Evolutionary conservation across 2,329 filamentous ascomycete species (phyloP), one percentile per base, ranked within the genome.

Genomic region (Epichloe amarillans): DNA sequence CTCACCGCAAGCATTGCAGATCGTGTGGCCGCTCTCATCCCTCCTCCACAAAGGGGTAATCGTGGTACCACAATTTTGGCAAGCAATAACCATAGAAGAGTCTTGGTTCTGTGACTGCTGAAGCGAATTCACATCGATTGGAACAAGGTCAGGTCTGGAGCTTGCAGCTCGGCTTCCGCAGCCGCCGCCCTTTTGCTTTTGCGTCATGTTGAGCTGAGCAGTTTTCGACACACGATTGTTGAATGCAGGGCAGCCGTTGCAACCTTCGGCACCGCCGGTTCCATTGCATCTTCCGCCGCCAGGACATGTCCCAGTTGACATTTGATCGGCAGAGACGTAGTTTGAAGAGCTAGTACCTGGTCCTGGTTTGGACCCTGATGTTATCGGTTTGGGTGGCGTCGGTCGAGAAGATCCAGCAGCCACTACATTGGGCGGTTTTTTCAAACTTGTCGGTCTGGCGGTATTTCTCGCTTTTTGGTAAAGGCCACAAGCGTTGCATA

Each of bases 1-100:
- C 84, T 64, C 77, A 95, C 89, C 93, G 72, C 93, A 98, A 48
- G 93, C 93, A 68, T 98, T 98, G 72, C 93, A 98, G 56, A 98
- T 98, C 5, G 91, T 95, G 69, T 96, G 90, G 2, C 93, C 93
- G 58, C 84, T 83, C 66, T 95, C 91, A 63, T 97, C 93, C 60
- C 93, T 79, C 62, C 93, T 80, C 93, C 93, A 98, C 14, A 98
- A 74, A 14, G 93, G 93, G 41, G 93, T 98, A 50, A 97, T 91
- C 0, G 93, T 97, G 12, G 93, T 98, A 33, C 84, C 87, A 66
- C 93, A 98, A 62, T 98, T 98, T 64, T 97, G 90, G 59, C 93
- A 98, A 12, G 93, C 90, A 56, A 95, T 89, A 21, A 95, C 81
- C 23, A 69, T 66, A 5, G 66, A 61, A 6, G 64, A 58, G 36